Conservation (phyloP, 23 red algal species). For the Gracilaria vermiculophylla region DNA sequence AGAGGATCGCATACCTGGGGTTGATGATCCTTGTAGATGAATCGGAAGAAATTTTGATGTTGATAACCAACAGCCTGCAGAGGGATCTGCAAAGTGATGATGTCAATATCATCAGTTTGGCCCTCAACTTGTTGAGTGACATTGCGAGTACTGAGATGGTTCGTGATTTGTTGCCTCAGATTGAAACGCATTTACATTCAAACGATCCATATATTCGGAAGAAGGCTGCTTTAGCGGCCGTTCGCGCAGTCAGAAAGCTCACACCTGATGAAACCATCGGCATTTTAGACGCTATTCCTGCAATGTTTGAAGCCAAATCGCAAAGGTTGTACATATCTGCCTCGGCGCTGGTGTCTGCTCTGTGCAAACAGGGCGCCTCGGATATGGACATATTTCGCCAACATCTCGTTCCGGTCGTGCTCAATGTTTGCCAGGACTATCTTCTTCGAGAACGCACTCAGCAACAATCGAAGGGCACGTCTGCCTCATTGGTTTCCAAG, state of each 20-base stretch:
- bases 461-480: neutral
- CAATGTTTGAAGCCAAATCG: slow-evolving; percentile 36
- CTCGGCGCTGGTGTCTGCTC: slow-evolving; percentile 38
- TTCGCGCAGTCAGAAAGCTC: slow-evolving; percentile 82
- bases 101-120: slow-evolving; percentile 77
- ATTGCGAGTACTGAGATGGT: slow-evolving; percentile 89
- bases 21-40: slow-evolving; percentile 93
- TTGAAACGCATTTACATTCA: slow-evolving; percentile 73
- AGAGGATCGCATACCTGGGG: slow-evolving; percentile 92
- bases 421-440: slow-evolving; percentile 28
- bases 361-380: slow-evolving; percentile 40
- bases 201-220: slow-evolving; percentile 75
- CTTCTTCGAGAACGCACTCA: slow-evolving; percentile 8
- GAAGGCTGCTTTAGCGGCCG: slow-evolving; percentile 87
- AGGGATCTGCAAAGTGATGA: slow-evolving; percentile 82
- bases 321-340: slow-evolving; percentile 48
- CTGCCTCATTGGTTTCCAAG: slow-evolving; percentile 6
- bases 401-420: slow-evolving; percentile 23
- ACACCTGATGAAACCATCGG: slow-evolving; percentile 64
- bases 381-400: slow-evolving; percentile 23
- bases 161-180: slow-evolving; percentile 88
- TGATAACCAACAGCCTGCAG: slow-evolving; percentile 86
- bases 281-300: slow-evolving; percentile 45
- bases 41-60: slow-evolving; percentile 80
- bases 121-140: slow-evolving; percentile 84